Conservation (phyloP, 2,329 filamentous ascomycete genomes). For the Pseudogymnoascus sp. region DNA sequence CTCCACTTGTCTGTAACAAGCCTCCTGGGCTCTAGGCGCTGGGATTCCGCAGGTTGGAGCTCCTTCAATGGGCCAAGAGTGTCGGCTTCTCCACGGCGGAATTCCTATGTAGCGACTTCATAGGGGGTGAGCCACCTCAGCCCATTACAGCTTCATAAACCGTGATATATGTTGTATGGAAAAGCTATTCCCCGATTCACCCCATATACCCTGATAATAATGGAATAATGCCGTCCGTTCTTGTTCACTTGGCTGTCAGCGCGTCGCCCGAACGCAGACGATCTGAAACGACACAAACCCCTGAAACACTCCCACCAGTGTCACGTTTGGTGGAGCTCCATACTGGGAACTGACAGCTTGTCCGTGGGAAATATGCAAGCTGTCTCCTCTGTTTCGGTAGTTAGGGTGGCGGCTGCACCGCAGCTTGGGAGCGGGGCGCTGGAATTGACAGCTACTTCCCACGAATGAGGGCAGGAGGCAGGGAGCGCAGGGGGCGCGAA, state of each 20-base stretch:
- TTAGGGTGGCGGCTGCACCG: background rate
- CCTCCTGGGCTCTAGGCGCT: slow-evolving; percentile 6
- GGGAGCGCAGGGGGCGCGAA: background rate
- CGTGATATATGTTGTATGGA: background rate
- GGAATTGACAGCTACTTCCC: slow-evolving; percentile 3
- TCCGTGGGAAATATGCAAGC: background rate
- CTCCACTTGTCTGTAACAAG: slow-evolving; percentile 10
- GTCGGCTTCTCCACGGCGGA: background rate
- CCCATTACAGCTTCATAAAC: background rate
- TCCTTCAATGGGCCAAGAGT: background rate
- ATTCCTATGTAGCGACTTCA: background rate
- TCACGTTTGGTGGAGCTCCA: background rate
- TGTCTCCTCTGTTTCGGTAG: slow-evolving; percentile 3
- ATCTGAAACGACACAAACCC: slow-evolving; percentile 7
- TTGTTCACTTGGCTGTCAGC: background rate
- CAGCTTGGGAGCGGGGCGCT: background rate
- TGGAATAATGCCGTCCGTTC: slow-evolving; percentile 1
- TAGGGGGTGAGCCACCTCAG: background rate
- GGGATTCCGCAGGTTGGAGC: background rate
- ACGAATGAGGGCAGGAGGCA: background rate
- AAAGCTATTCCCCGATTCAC: background rate
- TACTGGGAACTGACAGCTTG: background rate
- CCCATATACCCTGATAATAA: background rate
- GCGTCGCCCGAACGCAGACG: background rate
- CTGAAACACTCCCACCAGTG: slow-evolving; percentile 2